Base-by-base conservation (phyloP, 139 green algal species). In the Tetratostichococcus sp. region DNA sequence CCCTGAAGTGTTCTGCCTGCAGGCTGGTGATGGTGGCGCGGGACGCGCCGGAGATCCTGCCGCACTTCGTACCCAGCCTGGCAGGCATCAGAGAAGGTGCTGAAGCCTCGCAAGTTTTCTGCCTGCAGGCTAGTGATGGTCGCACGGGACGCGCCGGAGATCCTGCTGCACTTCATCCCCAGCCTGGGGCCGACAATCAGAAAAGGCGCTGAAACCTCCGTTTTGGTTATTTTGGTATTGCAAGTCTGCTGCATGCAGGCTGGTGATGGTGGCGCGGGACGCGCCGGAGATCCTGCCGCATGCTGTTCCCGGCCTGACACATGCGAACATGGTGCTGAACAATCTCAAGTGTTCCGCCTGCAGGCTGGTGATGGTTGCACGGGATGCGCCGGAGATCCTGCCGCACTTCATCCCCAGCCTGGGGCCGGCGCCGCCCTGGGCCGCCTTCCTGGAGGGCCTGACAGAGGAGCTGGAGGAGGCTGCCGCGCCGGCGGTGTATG, bases 391-490 rank as follows among this genome's bases (percentile, higher is more conserved):
- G 22, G 43, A 76, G 31, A 81, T 93, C 69, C 83, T 94, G 70
- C 81, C 82, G 30, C 98, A 93, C 85, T 99, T 99, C 78, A 81
- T 98, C 23, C 96, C 96, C 8, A 70, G 77, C 4, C 85, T 99
- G 39, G 96, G 96, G 2, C 92, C 95, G 4, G 96, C 96, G 0
- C 95, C 96, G 0, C 75, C 73, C 1, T 99, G 96, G 96, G 97
- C 93, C 86, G 91, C 84, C 35, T 97, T 98, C 87, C 88, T 99
- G 35, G 96, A 99, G 79, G 87, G 78, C 3, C 79, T 99, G 2
- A 98, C 96, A 11, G 96, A 99, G 77, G 96, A 99, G 83, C 78
- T 99, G 75, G 95, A 98, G 84, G 95, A 98, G 73, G 85, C 79
- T 43, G 74, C 67, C 1, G 75, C 71, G n/a, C 83, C 92, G 8